Base-by-base conservation (phyloP, 2,329 filamentous ascomycete species). In the Apiospora malaysiana region DNA sequence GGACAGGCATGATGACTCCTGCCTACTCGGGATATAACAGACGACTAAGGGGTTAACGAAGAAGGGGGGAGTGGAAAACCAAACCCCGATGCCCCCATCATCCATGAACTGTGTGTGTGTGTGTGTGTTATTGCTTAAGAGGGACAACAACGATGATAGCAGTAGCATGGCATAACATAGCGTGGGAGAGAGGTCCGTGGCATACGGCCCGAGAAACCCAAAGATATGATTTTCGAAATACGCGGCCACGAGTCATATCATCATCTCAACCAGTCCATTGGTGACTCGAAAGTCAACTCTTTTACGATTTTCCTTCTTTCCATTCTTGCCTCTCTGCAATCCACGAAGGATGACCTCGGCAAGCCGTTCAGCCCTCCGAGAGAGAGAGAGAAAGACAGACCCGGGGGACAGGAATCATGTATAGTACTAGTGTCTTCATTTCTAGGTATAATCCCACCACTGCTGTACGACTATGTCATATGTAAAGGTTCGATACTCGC, bases 1-100 rank as follows among this genome's bases (percentile, higher is more conserved):
- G 10, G 56, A 40, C 56, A 63, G 40, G 56, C 56, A 63, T 63
- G 32, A 14, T 37, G 51, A 59, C 51, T 59, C 51, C 51, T 32
- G 0, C 51, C 27, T 9, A 32, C 40, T 63, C 56, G 32, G 27
- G 27, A 63, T n/a, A 63, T 27, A 40, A 37, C 7, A 37, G 27
- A 59, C 25, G 51, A 37, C 25, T 21, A 27, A 27, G 9, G 16
- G 6, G 27, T 32, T 32, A 6, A 6, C 6, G 32, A 32, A 32
- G 56, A 23, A 12, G 12, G 18, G 21, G 32, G 21, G 56, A 51
- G 5, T 25, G 47, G 47, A 51, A 10, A 63, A 40, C 32, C 32
- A 45, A 45, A 16, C 42, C 42, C 42, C 42, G 42, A 14, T 45
- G 4, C 16, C 42, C 42, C 42, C 16, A 45, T 42, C 27, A 40